Evolutionary conservation across 176 grass and related monocot genomes (phyloP).

Genomic region (Panicum miliaceum): DNA sequence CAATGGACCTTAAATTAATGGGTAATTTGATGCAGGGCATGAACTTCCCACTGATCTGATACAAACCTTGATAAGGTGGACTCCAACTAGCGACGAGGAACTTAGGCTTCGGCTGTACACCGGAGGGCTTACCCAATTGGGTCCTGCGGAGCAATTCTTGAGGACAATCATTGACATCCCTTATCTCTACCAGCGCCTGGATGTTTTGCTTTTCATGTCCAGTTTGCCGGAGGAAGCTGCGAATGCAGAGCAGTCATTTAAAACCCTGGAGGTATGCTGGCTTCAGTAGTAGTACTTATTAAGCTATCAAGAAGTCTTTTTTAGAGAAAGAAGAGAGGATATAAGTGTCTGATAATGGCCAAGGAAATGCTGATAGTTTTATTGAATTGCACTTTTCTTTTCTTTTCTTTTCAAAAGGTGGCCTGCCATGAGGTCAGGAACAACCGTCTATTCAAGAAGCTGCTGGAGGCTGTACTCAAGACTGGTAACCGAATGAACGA

Average conservation of each 20-base stretch:
- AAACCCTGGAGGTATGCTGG: slow-evolving; percentile 65
- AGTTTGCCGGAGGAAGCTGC: slow-evolving; percentile 68
- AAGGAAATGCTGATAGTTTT: neutral
- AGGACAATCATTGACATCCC: slow-evolving; percentile 72
- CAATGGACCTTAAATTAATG: neutral
- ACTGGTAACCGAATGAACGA: slow-evolving; percentile 91
- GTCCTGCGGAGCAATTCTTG: slow-evolving; percentile 71
- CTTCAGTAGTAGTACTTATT: neutral
- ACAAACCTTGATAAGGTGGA: slow-evolving; percentile 76
- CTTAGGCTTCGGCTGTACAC: slow-evolving; percentile 65
- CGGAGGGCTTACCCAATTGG: slow-evolving; percentile 59
- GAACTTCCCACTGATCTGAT: slow-evolving; percentile 73
- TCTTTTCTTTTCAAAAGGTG: slow-evolving; percentile 30
- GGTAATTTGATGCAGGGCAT: slow-evolving; percentile 50
- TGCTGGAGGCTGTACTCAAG: slow-evolving; percentile 89
- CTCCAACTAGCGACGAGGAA: slow-evolving; percentile 79
- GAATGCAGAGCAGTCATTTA: slow-evolving; percentile 59
- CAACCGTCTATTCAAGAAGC: slow-evolving; percentile 77
- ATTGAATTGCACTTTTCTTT: neutral
- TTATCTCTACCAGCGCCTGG: slow-evolving; percentile 75
- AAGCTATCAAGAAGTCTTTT: neutral
- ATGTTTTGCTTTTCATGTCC: slow-evolving; percentile 70
- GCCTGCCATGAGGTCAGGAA: slow-evolving; percentile 73
- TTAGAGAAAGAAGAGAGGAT: neutral
- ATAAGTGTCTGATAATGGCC: neutral